These are phyloP conservation scores for Solanum clarkiae DNA, from an alignment of 257 asterid species.

Conservation along the genomic window DNA sequence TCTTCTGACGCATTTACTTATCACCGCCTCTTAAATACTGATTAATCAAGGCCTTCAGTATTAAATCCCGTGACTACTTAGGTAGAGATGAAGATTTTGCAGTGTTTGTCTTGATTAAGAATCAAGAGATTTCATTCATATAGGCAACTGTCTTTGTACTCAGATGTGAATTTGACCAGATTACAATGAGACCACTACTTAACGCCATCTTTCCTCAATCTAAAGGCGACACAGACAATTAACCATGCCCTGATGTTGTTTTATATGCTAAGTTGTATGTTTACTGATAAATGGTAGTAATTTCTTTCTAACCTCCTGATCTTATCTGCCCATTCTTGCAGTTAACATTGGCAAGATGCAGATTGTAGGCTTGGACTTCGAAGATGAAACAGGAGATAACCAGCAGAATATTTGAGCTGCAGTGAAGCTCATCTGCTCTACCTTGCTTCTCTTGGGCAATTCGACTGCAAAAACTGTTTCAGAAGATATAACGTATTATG, in stretches of 20 bases:
- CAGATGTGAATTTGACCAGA: background rate
- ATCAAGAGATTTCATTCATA: background rate
- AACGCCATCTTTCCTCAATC: background rate
- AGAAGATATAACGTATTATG: background rate
- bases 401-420: constrained; percentile 4
- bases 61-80: background rate
- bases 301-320: background rate
- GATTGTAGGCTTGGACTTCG: constrained; percentile 55
- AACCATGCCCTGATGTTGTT: background rate
- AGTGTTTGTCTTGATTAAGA: background rate
- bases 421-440: background rate
- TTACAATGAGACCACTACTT: background rate
- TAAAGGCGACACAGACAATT: background rate
- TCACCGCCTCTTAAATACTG: background rate
- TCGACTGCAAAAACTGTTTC: background rate
- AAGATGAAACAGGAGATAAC: constrained; percentile 27
- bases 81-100: background rate
- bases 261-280: background rate
- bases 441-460: background rate
- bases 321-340: constrained; percentile 19
- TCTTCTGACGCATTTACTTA: background rate
- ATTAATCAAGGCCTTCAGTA: background rate
- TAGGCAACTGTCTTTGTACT: background rate
- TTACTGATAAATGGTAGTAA: background rate
- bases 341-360: constrained; percentile 87